Evolutionary conservation across 352 stramenopile species (phyloP).

Genomic region (Phytophthora vignae): DNA sequence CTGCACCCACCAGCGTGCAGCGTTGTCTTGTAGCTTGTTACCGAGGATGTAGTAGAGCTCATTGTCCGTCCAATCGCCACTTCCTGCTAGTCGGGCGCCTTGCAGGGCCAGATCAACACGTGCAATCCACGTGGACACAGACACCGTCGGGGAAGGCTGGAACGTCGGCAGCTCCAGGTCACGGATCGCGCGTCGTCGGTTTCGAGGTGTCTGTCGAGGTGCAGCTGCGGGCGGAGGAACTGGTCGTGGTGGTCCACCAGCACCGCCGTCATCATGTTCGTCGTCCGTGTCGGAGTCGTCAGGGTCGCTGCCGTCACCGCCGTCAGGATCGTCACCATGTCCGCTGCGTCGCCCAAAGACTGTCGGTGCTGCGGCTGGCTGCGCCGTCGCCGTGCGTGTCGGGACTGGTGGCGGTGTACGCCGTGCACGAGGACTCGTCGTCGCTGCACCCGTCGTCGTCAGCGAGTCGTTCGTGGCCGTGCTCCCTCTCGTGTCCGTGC

Average conservation of each 20-base stretch:
- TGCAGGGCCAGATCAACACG: neutral
- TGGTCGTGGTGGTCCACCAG: neutral
- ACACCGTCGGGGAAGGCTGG: neutral
- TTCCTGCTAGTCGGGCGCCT: neutral
- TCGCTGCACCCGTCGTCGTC: too few relatives aligned
- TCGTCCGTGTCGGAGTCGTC: neutral
- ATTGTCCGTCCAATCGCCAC: neutral
- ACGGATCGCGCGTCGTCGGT: neutral
- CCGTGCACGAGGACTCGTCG: neutral
- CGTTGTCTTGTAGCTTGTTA: slow-evolving; percentile 1
- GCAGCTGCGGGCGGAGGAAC: neutral
- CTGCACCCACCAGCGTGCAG: slow-evolving; percentile 1
- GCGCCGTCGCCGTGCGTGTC: neutral
- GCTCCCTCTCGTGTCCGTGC: neutral
- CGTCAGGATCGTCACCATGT: neutral
- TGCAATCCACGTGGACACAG: neutral
- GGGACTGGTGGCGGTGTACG: neutral
- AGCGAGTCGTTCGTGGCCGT: too few relatives aligned
- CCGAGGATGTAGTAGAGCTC: slow-evolving; percentile 9
- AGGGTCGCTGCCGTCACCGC: neutral
- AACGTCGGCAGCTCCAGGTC: slow-evolving; percentile 6
- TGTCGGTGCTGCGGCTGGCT: neutral
- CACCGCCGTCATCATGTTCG: neutral
- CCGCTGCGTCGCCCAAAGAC: neutral
- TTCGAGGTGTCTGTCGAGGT: neutral